phyloP scores from a whole-genome alignment of 192 early-diverging fungal genomes.

The Phycomyces blakesleeanus region DNA sequence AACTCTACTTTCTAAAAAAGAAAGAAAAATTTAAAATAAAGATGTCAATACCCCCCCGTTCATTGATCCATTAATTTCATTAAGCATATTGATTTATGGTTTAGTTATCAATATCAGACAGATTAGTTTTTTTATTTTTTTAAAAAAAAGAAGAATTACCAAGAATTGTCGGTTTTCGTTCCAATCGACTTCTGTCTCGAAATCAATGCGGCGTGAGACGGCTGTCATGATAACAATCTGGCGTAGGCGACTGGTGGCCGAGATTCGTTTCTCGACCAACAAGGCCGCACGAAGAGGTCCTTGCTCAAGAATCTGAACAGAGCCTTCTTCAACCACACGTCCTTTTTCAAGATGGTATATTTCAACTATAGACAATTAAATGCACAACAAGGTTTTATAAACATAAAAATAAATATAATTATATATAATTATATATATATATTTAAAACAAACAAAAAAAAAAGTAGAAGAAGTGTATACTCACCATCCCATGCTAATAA shows the following conservation, averaged over 20 bases:
- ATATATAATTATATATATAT: too few species aligned
- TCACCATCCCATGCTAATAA: slow-evolving; percentile 29
- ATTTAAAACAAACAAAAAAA: too few species aligned
- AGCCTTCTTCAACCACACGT: slow-evolving; percentile 53
- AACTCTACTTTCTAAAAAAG: slow-evolving; percentile 96
- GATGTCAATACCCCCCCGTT: too few species aligned
- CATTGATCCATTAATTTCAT: not conserved
- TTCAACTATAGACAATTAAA: slow-evolving; percentile 60
- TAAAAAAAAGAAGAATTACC: too few species aligned
- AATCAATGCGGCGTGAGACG: slow-evolving; percentile 71
- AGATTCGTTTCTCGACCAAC: slow-evolving; percentile 58
- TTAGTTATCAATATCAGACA: too few species aligned
- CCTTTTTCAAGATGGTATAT: slow-evolving; percentile 91
- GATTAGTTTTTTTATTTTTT: too few species aligned
- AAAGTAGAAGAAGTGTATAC: not conserved
- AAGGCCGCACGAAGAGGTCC: slow-evolving; percentile 83
- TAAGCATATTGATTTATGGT: too few species aligned
- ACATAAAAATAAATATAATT: not conserved
- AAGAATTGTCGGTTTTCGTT: slow-evolving; percentile 85
- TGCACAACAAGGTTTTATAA: too few species aligned
- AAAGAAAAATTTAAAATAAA: too few species aligned
- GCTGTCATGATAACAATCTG: slow-evolving; percentile 81
- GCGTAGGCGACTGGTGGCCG: slow-evolving; percentile 59
- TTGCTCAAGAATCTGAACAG: slow-evolving; percentile 60
- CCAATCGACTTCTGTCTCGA: slow-evolving; percentile 89